Evolutionary conservation across 345 rosid genomes (phyloP).

Genomic region (Syzygium oleosum): DNA sequence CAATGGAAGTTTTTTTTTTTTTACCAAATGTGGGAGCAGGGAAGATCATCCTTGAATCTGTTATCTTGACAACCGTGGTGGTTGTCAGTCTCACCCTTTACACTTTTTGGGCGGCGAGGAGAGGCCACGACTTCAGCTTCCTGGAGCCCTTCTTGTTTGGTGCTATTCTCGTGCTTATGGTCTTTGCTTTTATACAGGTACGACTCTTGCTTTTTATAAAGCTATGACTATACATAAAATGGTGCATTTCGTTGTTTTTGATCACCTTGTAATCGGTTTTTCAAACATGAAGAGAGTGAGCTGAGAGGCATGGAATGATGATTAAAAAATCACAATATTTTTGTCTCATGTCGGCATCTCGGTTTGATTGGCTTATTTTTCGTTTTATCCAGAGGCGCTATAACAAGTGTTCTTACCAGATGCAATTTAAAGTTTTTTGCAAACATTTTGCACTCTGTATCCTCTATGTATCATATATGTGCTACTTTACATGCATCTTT

Average conservation of each 20-base stretch:
- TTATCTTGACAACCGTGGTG: constrained; percentile 24
- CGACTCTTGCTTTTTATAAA: constrained; percentile 13
- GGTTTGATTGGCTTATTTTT: neutral
- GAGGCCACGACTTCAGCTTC: constrained; percentile 37
- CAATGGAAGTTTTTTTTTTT: neutral
- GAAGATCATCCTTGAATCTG: constrained; percentile 67
- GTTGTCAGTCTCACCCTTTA: constrained; percentile 34
- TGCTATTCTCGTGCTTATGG: constrained; percentile 21
- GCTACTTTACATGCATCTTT: neutral
- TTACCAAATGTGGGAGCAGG: constrained; percentile 35
- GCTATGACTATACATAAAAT: neutral
- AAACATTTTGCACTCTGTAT: neutral
- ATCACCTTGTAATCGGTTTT: neutral
- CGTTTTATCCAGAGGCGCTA: neutral
- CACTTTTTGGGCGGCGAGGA: constrained; percentile 44
- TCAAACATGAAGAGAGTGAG: neutral
- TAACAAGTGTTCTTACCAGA: neutral
- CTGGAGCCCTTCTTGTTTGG: constrained; percentile 42
- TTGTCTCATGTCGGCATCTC: neutral
- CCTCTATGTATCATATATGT: neutral
- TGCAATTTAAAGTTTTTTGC: neutral
- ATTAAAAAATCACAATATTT: neutral
- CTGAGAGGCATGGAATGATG: neutral
- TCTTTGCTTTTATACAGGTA: constrained; percentile 62
- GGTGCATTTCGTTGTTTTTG: neutral